Percentiles rank a stretch among this genome's conserved stretches.
These are phyloP conservation scores for Cryphonectria radicalis DNA, from an alignment of 2,329 filamentous ascomycete genomes.

Conservation along the genomic window DNA sequence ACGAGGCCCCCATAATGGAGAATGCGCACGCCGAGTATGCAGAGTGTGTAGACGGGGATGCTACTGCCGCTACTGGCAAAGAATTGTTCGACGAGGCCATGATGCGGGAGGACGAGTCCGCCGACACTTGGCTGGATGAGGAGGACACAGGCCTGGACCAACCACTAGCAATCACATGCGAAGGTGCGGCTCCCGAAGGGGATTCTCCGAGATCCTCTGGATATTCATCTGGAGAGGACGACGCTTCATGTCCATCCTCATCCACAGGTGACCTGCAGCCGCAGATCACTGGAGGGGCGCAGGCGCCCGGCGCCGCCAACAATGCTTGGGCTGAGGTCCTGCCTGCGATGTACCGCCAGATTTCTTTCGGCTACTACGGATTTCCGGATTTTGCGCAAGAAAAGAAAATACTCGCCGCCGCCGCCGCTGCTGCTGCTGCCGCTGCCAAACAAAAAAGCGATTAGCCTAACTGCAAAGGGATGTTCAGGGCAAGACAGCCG, in stretches of 20 bases:
- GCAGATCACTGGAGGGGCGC: background rate
- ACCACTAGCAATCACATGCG: background rate
- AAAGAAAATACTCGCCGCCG: background rate
- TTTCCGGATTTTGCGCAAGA: conserved; percentile 27
- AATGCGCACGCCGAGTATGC: background rate
- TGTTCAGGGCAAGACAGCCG: background rate
- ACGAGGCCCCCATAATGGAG: background rate
- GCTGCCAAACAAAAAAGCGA: background rate
- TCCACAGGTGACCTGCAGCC: conserved; percentile 14
- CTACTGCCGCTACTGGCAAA: background rate
- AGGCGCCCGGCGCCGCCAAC: background rate
- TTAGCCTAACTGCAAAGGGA: background rate
- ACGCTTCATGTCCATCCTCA: background rate
- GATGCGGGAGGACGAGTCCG: background rate
- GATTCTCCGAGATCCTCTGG: background rate
- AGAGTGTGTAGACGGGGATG: background rate
- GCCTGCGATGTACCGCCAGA: conserved; percentile 16
- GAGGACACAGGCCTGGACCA: background rate
- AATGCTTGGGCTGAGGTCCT: conserved; percentile 16
- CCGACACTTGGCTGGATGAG: background rate
- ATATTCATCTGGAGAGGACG: conserved; percentile 16
- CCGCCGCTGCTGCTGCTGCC: background rate
- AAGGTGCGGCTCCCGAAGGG: background rate
- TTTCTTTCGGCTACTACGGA: conserved; percentile 17
- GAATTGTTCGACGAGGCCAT: background rate